Base-by-base conservation (phyloP, 2,329 filamentous ascomycete genomes). In the Aspergillus pseudotamarii region DNA sequence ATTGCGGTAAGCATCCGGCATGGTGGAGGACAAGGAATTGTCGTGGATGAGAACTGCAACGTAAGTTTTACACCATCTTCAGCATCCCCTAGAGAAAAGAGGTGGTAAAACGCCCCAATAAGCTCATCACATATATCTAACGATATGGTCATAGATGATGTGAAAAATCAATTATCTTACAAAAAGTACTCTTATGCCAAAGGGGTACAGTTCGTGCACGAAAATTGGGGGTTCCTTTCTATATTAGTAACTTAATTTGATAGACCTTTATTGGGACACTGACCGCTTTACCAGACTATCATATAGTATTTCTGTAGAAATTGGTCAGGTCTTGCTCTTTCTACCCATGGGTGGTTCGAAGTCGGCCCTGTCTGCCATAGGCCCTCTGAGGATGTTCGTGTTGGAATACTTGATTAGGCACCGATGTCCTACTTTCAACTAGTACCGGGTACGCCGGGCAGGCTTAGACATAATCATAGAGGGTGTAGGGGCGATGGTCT, bases 31-130 rank as follows among this genome's bases (percentile, higher is more conserved):
- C 74, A 70, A 32, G 70, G 69, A 5, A 71, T 81, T 64, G 69
- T 81, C 26, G 67, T 82, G 34, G 78, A 82, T 67, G 80, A 82
- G 61, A 81, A 82, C 68, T 83, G 81, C 69, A 66, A 62, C 66
- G 81, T 82, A 73, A 70, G 77, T 74, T 53, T 8, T 53, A 28
- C 48, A 14, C 43, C 6, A 36, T n/a, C 21, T 5, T 26, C 28
- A n/a, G 21, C 45, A 14, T 32, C 19, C 16, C 30, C 41, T 26
- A 16, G 10, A 19, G n/a, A 48, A 48, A 45, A 6, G 16, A 57
- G 36, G 34, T 14, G n/a, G 3, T n/a, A 4, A n/a, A 41, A 41
- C n/a, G 38, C 38, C 38, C 8, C 16, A 41, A 41, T n/a, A n/a
- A 3, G 3, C 8, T 14, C 2, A 23, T 57, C 36, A 32, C 11